phyloP scores from a whole-genome alignment of 1,284 basidiomycete genomes.

The Moesziomyces parantarcticus region DNA sequence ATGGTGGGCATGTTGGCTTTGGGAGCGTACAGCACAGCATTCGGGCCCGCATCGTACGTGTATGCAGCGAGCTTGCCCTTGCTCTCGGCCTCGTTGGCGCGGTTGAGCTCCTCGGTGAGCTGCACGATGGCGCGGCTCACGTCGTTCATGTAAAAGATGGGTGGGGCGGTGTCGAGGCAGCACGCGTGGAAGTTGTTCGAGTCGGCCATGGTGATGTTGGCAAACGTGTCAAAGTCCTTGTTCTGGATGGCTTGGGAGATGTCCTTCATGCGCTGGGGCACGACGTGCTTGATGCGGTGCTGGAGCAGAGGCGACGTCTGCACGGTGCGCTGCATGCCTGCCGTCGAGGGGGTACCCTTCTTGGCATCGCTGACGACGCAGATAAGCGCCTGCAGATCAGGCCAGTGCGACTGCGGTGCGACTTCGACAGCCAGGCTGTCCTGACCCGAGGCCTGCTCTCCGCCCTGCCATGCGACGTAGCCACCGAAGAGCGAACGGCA shows the following conservation, averaged over 20 bases:
- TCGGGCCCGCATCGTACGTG: constrained; percentile 98
- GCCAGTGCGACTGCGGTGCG: constrained; percentile 74
- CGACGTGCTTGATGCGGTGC: constrained; percentile 86
- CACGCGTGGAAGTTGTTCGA: constrained; percentile 94
- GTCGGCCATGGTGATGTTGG: constrained; percentile 92
- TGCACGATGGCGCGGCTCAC: constrained; percentile 73
- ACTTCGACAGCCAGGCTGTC: constrained; percentile 91
- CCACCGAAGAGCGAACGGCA: constrained; percentile 97
- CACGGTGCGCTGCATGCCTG: constrained; percentile 97
- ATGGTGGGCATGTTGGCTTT: constrained; percentile 68
- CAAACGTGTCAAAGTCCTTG: constrained; percentile 89
- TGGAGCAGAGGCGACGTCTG: constrained; percentile 89
- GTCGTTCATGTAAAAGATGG: constrained; percentile 99
- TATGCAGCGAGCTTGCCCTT: constrained; percentile 86
- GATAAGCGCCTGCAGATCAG: constrained; percentile 93
- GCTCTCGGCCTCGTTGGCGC: constrained; percentile 73
- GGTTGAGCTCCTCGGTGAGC: constrained; percentile 88
- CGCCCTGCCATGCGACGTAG: constrained; percentile 95
- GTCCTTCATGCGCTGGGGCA: constrained; percentile 84
- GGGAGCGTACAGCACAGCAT: constrained; percentile 94
- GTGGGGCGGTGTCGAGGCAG: constrained; percentile 93
- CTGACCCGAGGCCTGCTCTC: constrained; percentile 76
- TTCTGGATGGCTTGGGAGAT: constrained; percentile 83
- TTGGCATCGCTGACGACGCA: constrained; percentile 96
- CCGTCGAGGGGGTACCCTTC: constrained; percentile 93